These are phyloP conservation scores for Solanum chacoense DNA, from an alignment of 305 asterid species.

Conservation along the genomic window DNA sequence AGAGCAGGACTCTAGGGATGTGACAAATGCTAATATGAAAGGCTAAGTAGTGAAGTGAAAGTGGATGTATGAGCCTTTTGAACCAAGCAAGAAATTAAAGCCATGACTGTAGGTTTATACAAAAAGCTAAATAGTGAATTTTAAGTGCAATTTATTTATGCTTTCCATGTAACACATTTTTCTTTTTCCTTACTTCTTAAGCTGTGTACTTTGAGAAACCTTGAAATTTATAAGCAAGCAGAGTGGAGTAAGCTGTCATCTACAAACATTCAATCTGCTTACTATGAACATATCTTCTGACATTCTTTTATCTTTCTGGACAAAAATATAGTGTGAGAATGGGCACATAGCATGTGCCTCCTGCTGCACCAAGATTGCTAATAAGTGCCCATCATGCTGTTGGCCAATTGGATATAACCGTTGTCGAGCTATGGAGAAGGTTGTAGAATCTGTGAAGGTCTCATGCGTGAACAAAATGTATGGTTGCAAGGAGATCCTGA, in stretches of 20 bases:
- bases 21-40: not conserved
- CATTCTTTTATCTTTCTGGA: constrained; percentile 1
- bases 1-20: not conserved
- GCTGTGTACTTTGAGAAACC: not conserved
- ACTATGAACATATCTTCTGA: not conserved
- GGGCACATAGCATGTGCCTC: constrained; percentile 71
- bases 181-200: not conserved
- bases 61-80: not conserved
- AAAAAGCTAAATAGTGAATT: not conserved
- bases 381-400: constrained; percentile 50
- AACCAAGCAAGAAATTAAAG: not conserved
- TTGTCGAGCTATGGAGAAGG: constrained; percentile 65
- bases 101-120: not conserved
- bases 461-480: constrained; percentile 31
- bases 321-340: constrained; percentile 45
- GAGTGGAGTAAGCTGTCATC: not conserved
- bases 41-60: not conserved
- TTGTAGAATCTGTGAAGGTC: constrained; percentile 41
- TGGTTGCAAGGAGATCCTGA: constrained; percentile 46
- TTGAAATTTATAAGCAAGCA: not conserved
- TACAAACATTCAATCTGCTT: not conserved
- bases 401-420: constrained; percentile 58
- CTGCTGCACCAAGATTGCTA: constrained; percentile 45
- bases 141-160: not conserved
- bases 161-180: not conserved